Evolutionary conservation across 768 basidiomycete genomes (phyloP), one percentile per base, ranked within the genome.

Genomic region (Mycena rebaudengoi): DNA sequence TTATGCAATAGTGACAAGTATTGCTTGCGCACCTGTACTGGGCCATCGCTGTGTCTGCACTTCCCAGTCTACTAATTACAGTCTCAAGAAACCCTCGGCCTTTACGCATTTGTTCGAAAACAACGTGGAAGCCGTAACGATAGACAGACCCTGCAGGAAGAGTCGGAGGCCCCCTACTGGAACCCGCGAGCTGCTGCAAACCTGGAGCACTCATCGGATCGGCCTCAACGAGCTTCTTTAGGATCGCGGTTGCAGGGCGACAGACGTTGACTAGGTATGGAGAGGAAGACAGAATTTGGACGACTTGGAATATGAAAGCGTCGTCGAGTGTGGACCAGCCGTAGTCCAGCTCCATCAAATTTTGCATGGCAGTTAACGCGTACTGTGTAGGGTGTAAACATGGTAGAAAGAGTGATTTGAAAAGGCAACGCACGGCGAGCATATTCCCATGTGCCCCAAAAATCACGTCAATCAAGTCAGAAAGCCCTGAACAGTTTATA

Each of bases 171-270:
- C 74, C 74, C 66, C 80, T 82, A 70, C 91, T 92, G 21, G 90
- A 88, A 70, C 89, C 85, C 13, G 88, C 83, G 39, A 82, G 63
- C 46, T 85, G 73, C 2, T 85, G 73, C 2, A 85, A 81, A 18
- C 87, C 88, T 2, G 91, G 86, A 18, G 87, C 86, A 62, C 80
- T 88, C 68, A 83, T 78, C 18, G 94, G 91, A 70, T 94, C 92
- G 10, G 94, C 94, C 74, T 95, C 94, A 14, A 95, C 94, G 21
- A 97, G 86, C 66, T 91, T 91, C 78, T 94, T 94, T 65, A 96
- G 83, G 57, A 97, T 96, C 32, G 92, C 89, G 41, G 93, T 95
- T 1, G 95, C 95, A 32, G 95, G 96, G 6, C 95, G 90, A 70
- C 92, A 94, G 61, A 96, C 93, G 64, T 98, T 98, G 80, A 96